Evolutionary conservation across 192 early-diverging fungal genomes (phyloP), one percentile per base, ranked within the genome.

Genomic region (Coemansia sp.): DNA sequence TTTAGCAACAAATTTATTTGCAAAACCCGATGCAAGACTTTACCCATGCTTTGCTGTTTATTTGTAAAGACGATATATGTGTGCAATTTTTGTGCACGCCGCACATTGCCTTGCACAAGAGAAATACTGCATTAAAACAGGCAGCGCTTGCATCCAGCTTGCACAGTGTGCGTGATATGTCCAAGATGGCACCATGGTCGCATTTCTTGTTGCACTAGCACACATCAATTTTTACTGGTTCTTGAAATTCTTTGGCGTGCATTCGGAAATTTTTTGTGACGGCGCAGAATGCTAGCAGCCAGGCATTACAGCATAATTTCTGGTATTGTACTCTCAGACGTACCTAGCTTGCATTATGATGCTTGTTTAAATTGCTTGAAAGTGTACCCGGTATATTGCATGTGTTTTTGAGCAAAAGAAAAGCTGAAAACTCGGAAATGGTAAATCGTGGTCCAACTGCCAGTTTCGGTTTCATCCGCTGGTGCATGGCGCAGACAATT

Each of bases 61-160:
- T n/a, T 45, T n/a, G 41, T n/a, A 45, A 45, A 12, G 41, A 10
- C 10, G 37, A 12, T n/a, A 45, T 2, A 35, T 35, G 41, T n/a
- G 41, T 45, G 41, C 41, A 45, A 45, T 10, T 45, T 45, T 45
- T 45, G 41, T 12, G 11, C 4, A 12, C 15, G 41, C 41, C 41
- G 41, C 41, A 45, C 41, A 45, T 45, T 45, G 41, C 41, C 41
- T 45, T 45, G 41, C 41, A 45, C 41, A 45, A 45, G 41, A n/a
- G 15, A 45, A 45, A 45, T 14, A 45, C 41, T 45, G 41, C 41
- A 45, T 45, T 45, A n/a, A 45, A 45, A 45, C 41, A 5, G 11
- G 4, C 41, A 45, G 14, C 15, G 15, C 41, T 12, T 45, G 41
- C 41, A 45, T 12, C 14, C 15, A 45, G 11, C 41, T 45, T 45